These are phyloP conservation scores for Eucalyptus lansdowneana DNA, from an alignment of 345 rosid genomes.

Conservation along the genomic window DNA sequence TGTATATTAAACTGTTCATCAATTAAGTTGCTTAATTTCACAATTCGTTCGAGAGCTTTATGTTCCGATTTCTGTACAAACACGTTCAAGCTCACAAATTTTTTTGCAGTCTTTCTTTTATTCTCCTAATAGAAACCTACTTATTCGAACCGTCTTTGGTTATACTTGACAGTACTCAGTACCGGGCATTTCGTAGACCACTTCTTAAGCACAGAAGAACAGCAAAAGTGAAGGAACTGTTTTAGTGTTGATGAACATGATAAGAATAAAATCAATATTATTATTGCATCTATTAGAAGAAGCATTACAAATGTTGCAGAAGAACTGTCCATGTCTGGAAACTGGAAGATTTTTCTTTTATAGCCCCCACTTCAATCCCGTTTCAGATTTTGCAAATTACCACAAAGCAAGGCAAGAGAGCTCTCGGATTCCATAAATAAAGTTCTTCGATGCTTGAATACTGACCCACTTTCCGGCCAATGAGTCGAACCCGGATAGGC, in stretches of 20 bases:
- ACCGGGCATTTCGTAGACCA: neutral
- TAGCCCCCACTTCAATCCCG: neutral
- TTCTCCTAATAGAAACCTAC: neutral
- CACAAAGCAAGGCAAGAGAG: slow-evolving; percentile 74
- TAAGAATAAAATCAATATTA: neutral
- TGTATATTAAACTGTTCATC: neutral
- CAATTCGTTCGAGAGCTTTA: neutral
- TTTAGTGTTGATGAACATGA: neutral
- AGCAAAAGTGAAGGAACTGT: neutral
- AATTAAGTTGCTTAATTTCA: neutral
- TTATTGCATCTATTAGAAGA: neutral
- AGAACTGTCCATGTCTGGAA: neutral
- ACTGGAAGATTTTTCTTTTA: neutral
- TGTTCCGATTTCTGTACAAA: neutral
- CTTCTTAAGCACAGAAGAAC: neutral
- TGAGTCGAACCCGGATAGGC: slow-evolving; percentile 48
- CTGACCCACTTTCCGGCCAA: slow-evolving; percentile 33
- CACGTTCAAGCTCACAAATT: neutral
- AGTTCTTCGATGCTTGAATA: slow-evolving; percentile 35
- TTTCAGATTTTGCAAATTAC: slow-evolving; percentile 29
- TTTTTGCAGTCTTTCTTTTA: neutral
- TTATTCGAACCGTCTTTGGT: neutral
- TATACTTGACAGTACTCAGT: neutral
- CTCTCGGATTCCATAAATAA: slow-evolving; percentile 32
- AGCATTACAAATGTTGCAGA: neutral